phyloP scores from a whole-genome alignment of 78 protist genomes.

The Abeoforma whisleri region DNA sequence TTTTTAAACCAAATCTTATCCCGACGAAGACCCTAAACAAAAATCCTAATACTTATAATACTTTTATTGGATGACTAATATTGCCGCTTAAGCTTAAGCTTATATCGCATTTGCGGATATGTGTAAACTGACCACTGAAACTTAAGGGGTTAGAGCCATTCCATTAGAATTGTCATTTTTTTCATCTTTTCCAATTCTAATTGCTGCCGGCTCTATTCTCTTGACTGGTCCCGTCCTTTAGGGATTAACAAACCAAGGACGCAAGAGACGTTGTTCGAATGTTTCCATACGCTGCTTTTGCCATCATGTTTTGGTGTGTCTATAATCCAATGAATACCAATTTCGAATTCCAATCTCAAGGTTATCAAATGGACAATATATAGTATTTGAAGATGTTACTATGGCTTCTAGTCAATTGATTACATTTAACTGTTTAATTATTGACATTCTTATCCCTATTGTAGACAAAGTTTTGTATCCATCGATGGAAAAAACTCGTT shows the following conservation, averaged over 20 bases:
- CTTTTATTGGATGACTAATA: constrained; percentile 30
- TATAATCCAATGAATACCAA: background rate
- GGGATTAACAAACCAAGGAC: background rate
- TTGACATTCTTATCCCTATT: constrained; percentile 20
- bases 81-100: too few species aligned
- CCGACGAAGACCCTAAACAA: background rate
- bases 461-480: constrained; percentile 1
- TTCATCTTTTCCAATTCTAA: background rate
- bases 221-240: background rate
- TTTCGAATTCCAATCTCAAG: constrained; percentile 6
- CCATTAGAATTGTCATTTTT: constrained; percentile 26
- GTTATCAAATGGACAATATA: constrained; percentile 35
- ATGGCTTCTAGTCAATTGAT: constrained; percentile 11
- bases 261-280: background rate
- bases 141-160: background rate
- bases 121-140: constrained; percentile 11
- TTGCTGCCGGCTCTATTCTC: constrained; percentile 8
- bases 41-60: constrained; percentile 5
- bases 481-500: constrained; percentile 9
- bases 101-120: background rate
- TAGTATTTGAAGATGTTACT: too few species aligned
- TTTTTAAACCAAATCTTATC: constrained; percentile 20
- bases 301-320: background rate
- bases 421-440: constrained; percentile 19
- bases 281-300: constrained; percentile 1